Evolutionary conservation across 495 filamentous ascomycete genomes (phyloP), one percentile per base, ranked within the genome.

Genomic region (Penicillium cinerascens): DNA sequence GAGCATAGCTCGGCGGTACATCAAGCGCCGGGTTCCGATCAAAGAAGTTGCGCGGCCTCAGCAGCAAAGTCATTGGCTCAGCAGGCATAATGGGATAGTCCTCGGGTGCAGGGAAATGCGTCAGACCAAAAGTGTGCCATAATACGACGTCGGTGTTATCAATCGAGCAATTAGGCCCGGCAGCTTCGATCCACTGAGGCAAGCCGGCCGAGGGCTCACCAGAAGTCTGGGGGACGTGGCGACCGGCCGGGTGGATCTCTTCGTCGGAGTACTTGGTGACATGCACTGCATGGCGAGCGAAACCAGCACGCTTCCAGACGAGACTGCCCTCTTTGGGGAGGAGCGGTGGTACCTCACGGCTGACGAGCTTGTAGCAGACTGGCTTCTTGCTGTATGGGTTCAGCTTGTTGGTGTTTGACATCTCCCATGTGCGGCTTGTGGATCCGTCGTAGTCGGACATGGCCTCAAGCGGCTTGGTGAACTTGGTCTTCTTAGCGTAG

Each of bases 21-120:
- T 97, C 91, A 55, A 97, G 67, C 6, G 83, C 89, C 10, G 92
- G 92, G 62, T 95, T 97, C 41, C 82, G 78, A 17, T 78, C 69
- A 68, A 96, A 96, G 78, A 96, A 97, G 73, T 96, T 83, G 17
- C 91, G 77, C 4, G 92, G 92, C 40, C 91, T 74, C 40, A 97
- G 74, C 21, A 96, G 74, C 59, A 96, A 64, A 6, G 84, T 90
- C 82, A 96, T 91, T 0, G 88, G 87, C 75, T 95, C 90, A 0
- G 86, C 88, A 2, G 91, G 92, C 92, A 97, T 97, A 59, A 97
- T 78, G 26, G 92, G 92, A 72, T 88, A 97, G 66, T 97, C 92
- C 63, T 97, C 92, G 0, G 91, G 91, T 1, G 89, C 71, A 0
- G 92, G 92, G 78, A 96, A 95, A 67, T 97, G 92, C 7, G 86